These are phyloP conservation scores for Boletus semigastroideus DNA, from an alignment of 1,284 basidiomycete species.

Conservation along the genomic window DNA sequence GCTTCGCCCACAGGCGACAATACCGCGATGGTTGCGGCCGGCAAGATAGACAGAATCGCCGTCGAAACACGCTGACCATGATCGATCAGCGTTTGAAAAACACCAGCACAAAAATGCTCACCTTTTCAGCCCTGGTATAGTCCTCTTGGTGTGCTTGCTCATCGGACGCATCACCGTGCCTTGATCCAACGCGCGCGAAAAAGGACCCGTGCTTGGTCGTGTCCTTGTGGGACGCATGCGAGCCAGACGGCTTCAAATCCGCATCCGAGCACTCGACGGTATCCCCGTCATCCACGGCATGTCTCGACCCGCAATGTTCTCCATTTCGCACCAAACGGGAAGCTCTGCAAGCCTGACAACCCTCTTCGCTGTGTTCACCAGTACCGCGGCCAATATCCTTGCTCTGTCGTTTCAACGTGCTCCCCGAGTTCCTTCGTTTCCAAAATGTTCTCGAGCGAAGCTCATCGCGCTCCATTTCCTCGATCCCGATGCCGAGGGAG, in stretches of 20 bases:
- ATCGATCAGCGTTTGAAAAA: not conserved
- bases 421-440: slow-evolving; percentile 14
- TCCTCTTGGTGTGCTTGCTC: slow-evolving; percentile 18
- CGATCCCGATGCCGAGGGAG: slow-evolving; percentile 26
- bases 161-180: slow-evolving; percentile 3
- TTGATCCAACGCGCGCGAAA: slow-evolving; percentile 14
- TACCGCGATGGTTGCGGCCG: slow-evolving; percentile 15
- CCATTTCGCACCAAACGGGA: not conserved
- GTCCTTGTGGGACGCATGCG: slow-evolving; percentile 3
- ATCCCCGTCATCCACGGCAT: not conserved
- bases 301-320: not conserved
- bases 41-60: slow-evolving; percentile 30
- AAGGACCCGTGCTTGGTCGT: slow-evolving; percentile 15
- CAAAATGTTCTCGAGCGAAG: slow-evolving; percentile 22
- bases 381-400: slow-evolving; percentile 1
- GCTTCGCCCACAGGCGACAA: slow-evolving; percentile 28
- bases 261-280: not conserved
- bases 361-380: not conserved
- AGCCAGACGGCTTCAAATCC: not conserved
- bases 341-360: not conserved
- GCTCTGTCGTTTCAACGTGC: slow-evolving; percentile 7
- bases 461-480: slow-evolving; percentile 25
- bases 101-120: not conserved
- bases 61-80: slow-evolving; percentile 25
- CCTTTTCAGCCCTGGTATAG: slow-evolving; percentile 23